These are phyloP conservation scores for rapeseed (Brassica napus) DNA, from an alignment of 345 rosid species.

Conservation along the genomic window Da-Ae NC_063440.1:7696501-7697000, in stretches of 20 bases:
- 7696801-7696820: constrained; percentile 9
- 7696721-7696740: not conserved
- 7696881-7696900: not conserved
- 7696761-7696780: not conserved
- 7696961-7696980: not conserved
- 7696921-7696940: not conserved
- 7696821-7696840: not conserved
- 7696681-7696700: no score
- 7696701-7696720: not conserved
- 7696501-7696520: no score
- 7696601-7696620: constrained; percentile 85
- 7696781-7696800: not conserved
- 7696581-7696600: constrained; percentile 76
- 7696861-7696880: not conserved
- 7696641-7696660: not conserved
- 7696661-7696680: not conserved
- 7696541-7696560: constrained; percentile 40
- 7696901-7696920: not conserved
- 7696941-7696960: not conserved
- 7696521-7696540: constrained; percentile 92
- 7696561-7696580: constrained; percentile 78
- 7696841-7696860: not conserved
- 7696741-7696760: not conserved
- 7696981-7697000: not conserved
- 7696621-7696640: constrained; percentile 72